A percentile compares a stretch with the other conserved stretches of the same genome.
Evolutionary conservation across 1,284 basidiomycete species (phyloP).

Genomic region (Blastosporella zonata): DNA sequence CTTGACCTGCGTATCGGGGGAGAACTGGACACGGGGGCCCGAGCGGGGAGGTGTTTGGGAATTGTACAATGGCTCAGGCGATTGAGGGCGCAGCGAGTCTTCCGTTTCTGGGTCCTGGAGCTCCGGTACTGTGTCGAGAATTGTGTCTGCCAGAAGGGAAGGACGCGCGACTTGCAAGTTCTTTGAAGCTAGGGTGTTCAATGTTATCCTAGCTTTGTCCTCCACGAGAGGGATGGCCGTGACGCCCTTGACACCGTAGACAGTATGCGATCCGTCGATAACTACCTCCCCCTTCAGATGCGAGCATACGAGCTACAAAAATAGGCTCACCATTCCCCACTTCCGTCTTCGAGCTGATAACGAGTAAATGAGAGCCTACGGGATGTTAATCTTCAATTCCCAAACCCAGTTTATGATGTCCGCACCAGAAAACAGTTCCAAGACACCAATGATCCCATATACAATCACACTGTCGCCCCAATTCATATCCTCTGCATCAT

Average conservation of each 20-base stretch:
- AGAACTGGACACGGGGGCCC: slow-evolving; percentile 47
- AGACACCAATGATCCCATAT: slow-evolving; percentile 69
- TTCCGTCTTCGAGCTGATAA: slow-evolving; percentile 57
- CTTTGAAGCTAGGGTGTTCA: slow-evolving; percentile 50
- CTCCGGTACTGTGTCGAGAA: slow-evolving; percentile 23
- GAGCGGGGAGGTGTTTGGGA: slow-evolving; percentile 7
- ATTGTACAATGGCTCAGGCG: slow-evolving; percentile 4
- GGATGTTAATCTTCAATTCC: slow-evolving; percentile 5
- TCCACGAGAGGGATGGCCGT: slow-evolving; percentile 64
- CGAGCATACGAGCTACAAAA: neutral
- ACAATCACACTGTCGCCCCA: slow-evolving; percentile 59
- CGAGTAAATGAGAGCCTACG: slow-evolving; percentile 68
- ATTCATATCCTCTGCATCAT: slow-evolving; percentile 33
- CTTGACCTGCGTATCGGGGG: slow-evolving; percentile 40
- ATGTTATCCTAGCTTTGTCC: slow-evolving; percentile 49
- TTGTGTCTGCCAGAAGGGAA: slow-evolving; percentile 39
- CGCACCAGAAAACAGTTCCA: slow-evolving; percentile 68
- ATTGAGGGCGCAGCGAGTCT: slow-evolving; percentile 8
- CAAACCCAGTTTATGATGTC: slow-evolving; percentile 6
- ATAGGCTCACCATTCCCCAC: slow-evolving; percentile 58
- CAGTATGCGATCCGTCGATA: slow-evolving; percentile 52
- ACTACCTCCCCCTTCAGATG: slow-evolving; percentile 38
- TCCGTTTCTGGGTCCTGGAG: slow-evolving; percentile 13
- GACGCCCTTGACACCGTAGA: slow-evolving; percentile 66
- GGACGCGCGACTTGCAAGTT: slow-evolving; percentile 42